Evolutionary conservation across 345 rosid genomes (phyloP), one percentile per base, ranked within the genome.

Genomic region (Eutrema japonicum): DNA sequence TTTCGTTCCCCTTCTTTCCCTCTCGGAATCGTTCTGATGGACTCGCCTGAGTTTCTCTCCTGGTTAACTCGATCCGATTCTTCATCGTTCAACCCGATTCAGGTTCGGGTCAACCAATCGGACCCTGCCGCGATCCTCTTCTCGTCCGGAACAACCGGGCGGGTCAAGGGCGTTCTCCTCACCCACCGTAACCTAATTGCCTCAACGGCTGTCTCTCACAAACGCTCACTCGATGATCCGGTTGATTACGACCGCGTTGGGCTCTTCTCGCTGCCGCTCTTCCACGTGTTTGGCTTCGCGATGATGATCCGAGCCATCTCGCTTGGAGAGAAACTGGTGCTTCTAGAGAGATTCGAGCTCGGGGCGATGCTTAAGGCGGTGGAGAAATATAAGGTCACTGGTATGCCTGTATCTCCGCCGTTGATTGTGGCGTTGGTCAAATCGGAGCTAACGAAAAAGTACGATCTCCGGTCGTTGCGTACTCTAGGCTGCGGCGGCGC

Each of bases 141-240:
- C 76, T 94, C 96, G 0, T 94, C 98, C 0, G 98, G 96, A 51
- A 91, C 97, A 1, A 94, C 89, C 0, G 98, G 97, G 5, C 69
- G 72, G 18, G 87, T 84, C 69, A 91, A 94, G 64, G 97, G 96
- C 3, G 93, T 89, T 26, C 29, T 68, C 4, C 60, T 88, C 77
- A 85, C 83, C 27, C 98, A 94, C 83, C 83, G 90, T 43, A 94
- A 89, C 78, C 0, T 91, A 38, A 85, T 88, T 42, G 88, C 96
- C 4, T 72, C 88, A 3, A 81, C 86, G 0, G 84, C 91, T 3
- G 91, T 89, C 6, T 57, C 74, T 74, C 78, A 87, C 64, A 33
- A 58, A 43, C 62, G 43, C 5, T 0, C 47, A 0, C 38, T 30
- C 14, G 43, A 78, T 8, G 75, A 70, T 3, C 75, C 82, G 14